A percentile compares a stretch with the other conserved stretches of the same genome.
Conservation (phyloP, 1,284 basidiomycete species). For the Grifola frondosa region DNA sequence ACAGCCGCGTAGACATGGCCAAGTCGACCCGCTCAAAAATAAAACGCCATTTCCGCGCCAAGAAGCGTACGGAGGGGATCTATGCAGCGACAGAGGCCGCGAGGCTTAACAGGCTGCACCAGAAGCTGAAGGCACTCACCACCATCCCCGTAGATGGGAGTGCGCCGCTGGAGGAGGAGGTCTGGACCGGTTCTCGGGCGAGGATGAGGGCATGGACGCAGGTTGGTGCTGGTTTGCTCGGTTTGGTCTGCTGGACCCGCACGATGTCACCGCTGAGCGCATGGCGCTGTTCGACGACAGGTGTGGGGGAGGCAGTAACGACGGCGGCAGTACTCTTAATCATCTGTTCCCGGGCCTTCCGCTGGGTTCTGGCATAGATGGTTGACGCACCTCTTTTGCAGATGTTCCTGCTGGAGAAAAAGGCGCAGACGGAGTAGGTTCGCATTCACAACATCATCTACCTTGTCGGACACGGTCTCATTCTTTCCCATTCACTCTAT, state of each 20-base stretch:
- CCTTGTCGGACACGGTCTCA: constrained; percentile 3
- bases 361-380: constrained; percentile 7
- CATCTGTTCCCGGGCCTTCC: constrained; percentile 23
- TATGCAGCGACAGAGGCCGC: constrained; percentile 87
- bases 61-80: constrained; percentile 81
- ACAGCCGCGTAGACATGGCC: constrained; percentile 73
- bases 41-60: constrained; percentile 81
- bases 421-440: constrained; percentile 37
- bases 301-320: background rate
- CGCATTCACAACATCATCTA: constrained; percentile 21
- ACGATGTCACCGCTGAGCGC: constrained; percentile 50
- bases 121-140: constrained; percentile 61
- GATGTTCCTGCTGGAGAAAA: constrained; percentile 26
- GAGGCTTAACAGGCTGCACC: constrained; percentile 74
- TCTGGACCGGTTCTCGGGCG: background rate
- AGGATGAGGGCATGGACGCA: constrained; percentile 39
- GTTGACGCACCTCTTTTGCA: constrained; percentile 36
- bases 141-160: constrained; percentile 23
- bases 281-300: constrained; percentile 32
- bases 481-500: background rate
- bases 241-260: constrained; percentile 56
- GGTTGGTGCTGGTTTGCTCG: constrained; percentile 67
- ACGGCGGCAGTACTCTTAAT: constrained; percentile 13
- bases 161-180: constrained; percentile 11
- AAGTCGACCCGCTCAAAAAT: constrained; percentile 91